phyloP scores from a whole-genome alignment of 148 eudicot species.

The Fallopia convolvulus region DNA sequence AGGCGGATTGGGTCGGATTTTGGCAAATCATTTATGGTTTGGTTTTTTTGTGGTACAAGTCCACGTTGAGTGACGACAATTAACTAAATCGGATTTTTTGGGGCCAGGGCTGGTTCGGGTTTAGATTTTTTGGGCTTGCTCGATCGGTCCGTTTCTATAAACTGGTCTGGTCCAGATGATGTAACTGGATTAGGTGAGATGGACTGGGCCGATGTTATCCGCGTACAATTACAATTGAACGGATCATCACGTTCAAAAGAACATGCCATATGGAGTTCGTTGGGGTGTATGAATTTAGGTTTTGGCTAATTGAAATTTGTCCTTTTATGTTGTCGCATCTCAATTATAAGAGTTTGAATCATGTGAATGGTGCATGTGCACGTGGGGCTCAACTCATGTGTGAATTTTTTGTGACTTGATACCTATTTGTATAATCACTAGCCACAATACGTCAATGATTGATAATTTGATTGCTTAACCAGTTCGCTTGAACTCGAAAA shows the following conservation, averaged over 20 bases:
- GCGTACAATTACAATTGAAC: too few species aligned
- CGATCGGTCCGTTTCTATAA: not conserved
- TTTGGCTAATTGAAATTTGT: not conserved
- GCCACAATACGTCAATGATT: not conserved
- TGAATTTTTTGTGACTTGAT: not conserved
- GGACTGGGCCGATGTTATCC: not conserved
- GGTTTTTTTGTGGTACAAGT: too few species aligned
- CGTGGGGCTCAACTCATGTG: conserved; percentile 11
- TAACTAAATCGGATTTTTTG: too few species aligned
- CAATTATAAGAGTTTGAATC: not conserved
- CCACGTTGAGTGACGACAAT: too few species aligned
- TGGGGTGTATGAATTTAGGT: not conserved
- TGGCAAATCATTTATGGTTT: too few species aligned
- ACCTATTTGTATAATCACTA: not conserved
- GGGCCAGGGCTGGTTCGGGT: too few species aligned
- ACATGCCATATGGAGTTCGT: not conserved
- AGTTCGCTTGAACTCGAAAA: not conserved
- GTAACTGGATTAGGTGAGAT: not conserved
- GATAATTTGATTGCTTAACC: not conserved
- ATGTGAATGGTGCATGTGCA: conserved; percentile 7
- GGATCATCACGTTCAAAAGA: not conserved
- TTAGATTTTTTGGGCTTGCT: not conserved
- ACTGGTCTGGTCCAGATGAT: not conserved
- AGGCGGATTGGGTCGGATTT: too few species aligned
- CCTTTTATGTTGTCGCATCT: not conserved